A percentile compares a stretch with the other conserved stretches of the same genome.
Conservation (phyloP, 257 asterid genomes). For the Nicotiana tomentosiformis region DNA sequence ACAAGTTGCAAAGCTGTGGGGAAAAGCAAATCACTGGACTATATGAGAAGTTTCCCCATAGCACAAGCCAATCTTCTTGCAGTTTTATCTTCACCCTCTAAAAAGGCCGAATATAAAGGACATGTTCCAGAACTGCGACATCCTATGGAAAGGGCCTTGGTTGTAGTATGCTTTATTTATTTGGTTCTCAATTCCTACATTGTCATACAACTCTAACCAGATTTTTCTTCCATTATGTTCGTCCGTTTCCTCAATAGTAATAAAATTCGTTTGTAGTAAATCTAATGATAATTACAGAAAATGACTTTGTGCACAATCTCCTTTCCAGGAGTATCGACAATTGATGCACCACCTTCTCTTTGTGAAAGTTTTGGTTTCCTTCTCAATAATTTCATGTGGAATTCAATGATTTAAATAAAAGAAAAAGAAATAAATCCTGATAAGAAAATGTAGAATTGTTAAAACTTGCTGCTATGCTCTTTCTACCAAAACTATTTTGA, state of each 20-base stretch:
- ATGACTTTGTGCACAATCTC: not conserved
- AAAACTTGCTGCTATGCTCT: not conserved
- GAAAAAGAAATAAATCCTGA: too few relatives aligned
- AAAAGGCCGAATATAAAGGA: not conserved
- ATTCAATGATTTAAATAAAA: too few relatives aligned
- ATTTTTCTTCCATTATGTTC: not conserved
- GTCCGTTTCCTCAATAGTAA: not conserved
- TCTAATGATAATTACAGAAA: too few relatives aligned
- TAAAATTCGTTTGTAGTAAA: not conserved
- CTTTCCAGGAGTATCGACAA: not conserved
- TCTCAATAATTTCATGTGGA: not conserved
- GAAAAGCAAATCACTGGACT: not conserved
- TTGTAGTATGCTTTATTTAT: not conserved
- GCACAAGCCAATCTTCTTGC: not conserved
- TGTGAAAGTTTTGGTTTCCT: not conserved
- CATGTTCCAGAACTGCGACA: not conserved
- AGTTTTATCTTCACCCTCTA: not conserved
- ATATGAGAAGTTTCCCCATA: not conserved
- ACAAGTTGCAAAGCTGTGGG: not conserved
- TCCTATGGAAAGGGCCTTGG: not conserved
- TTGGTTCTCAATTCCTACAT: not conserved
- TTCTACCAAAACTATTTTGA: not conserved
- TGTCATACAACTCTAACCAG: not conserved
- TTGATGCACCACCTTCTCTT: not conserved
- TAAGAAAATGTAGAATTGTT: not conserved